Base-by-base conservation (phyloP, 1,284 basidiomycete species). In the Porogramme epimiltina region DNA sequence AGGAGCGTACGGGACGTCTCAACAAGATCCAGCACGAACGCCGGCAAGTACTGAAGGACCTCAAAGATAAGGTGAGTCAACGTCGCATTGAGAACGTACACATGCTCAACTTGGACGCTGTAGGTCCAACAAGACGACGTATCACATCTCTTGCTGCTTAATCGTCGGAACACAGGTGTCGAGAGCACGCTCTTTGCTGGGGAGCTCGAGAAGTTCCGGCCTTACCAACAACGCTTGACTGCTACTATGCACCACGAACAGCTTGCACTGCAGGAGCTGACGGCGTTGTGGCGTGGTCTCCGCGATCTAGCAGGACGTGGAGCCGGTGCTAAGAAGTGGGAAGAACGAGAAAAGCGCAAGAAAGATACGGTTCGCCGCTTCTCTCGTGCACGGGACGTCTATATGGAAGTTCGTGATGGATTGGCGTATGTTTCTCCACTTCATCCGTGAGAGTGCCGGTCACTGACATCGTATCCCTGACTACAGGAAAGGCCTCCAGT, bases 91-190 rank as follows among this genome's bases (percentile, higher is more conserved):
- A 13, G 24, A 34, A 8, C 23, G 34, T 39, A 23, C 18, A 20
- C 20, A 18, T 22, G 16, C 4, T 34, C 16, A 41, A 40, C 42
- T 38, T 18, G 16, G 10, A 8, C 13, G 15, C 41, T 31, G 2
- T 64, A 95, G 92, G 84, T 98, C 42, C 97, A 98, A 81, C 79
- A 81, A 25, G 97, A 99, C 71, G 97, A 99, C 63, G 96, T 99
- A 9, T 98, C 95, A 0, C 94, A 97, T 66, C 77, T 98, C 0
- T 81, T 99, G 1, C 82, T 99, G 2, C 82, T 98, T 47, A 97
- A 98, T 66, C 85, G 93, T 15, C 88, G 95, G 16, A 89, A 93
- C 55, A 81, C 84, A 23, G 85, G 86, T 34, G 88, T 91, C 3
- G 94, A 98, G 61, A 87, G 91, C 0, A 82, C 91, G 1, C 78